Percentiles rank a stretch among this genome's conserved stretches.
Conservation (phyloP, 2,329 filamentous ascomycete species). For the Xylariaceae sp. region DNA sequence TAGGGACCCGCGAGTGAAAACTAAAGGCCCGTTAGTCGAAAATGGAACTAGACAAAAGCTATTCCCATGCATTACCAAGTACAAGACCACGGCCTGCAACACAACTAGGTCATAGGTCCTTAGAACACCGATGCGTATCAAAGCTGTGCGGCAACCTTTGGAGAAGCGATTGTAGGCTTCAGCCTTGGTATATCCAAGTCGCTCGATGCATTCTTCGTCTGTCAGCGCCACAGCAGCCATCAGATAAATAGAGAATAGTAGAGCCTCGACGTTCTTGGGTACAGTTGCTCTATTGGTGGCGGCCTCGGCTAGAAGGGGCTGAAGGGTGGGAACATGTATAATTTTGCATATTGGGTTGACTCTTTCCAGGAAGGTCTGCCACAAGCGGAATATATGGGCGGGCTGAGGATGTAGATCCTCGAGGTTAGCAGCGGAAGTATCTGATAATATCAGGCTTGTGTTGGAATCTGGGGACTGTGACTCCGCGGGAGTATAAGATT, state of each 20-base stretch:
- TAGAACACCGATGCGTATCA: slow-evolving; percentile 59
- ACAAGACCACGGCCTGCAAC: slow-evolving; percentile 62
- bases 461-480: slow-evolving; percentile 55
- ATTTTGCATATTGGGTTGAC: slow-evolving; percentile 64
- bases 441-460: slow-evolving; percentile 53
- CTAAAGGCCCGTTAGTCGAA: slow-evolving; percentile 39
- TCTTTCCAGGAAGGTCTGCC: slow-evolving; percentile 74
- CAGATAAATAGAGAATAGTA: slow-evolving; percentile 68
- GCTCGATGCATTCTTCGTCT: slow-evolving; percentile 56
- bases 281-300: slow-evolving; percentile 58
- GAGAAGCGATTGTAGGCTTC: slow-evolving; percentile 56
- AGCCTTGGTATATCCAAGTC: slow-evolving; percentile 53
- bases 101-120: slow-evolving; percentile 60
- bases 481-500: slow-evolving; percentile 46
- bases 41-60: background rate
- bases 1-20: slow-evolving; percentile 60
- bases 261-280: slow-evolving; percentile 60
- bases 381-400: slow-evolving; percentile 69
- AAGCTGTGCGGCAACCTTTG: slow-evolving; percentile 51
- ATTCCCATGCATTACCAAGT: slow-evolving; percentile 47
- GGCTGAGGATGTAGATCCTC: slow-evolving; percentile 65
- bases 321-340: slow-evolving; percentile 71
- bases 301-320: slow-evolving; percentile 66
- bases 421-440: slow-evolving; percentile 42
- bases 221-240: slow-evolving; percentile 60